These are phyloP conservation scores for Chaetomiaceae sp. DNA, from an alignment of 2,329 filamentous ascomycete genomes.

Conservation along the genomic window DNA sequence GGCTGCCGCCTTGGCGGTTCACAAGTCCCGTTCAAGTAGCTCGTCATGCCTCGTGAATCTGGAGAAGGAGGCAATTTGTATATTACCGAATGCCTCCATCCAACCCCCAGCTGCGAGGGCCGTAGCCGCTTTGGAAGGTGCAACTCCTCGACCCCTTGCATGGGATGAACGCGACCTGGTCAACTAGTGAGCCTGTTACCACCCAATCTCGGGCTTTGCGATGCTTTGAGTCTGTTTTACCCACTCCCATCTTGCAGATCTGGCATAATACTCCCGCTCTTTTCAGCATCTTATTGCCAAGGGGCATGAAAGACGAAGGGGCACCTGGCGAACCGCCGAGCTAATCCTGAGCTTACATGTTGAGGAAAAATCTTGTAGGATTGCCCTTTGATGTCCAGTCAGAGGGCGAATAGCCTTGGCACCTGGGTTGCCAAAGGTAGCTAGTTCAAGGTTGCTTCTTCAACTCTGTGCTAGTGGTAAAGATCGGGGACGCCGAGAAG, in stretches of 20 bases:
- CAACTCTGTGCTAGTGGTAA: background rate
- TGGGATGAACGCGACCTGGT: too few relatives aligned
- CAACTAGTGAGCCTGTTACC: too few relatives aligned
- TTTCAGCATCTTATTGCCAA: background rate
- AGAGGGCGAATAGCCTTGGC: background rate
- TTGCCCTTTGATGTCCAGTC: background rate
- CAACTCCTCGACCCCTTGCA: too few relatives aligned
- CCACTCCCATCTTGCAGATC: background rate
- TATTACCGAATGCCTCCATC: too few relatives aligned
- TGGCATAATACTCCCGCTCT: background rate
- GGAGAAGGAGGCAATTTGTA: too few relatives aligned
- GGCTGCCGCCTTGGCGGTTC: too few relatives aligned
- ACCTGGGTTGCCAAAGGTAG: background rate
- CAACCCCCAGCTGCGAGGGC: background rate
- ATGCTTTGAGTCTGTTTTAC: too few relatives aligned
- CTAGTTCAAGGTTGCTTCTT: background rate
- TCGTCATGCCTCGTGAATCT: conserved; percentile 2
- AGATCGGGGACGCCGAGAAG: background rate
- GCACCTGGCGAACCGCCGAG: background rate
- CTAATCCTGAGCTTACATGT: background rate
- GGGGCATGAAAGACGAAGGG: background rate
- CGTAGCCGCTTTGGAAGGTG: background rate
- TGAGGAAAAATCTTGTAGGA: background rate
- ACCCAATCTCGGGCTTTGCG: too few relatives aligned
- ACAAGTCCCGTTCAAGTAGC: too few relatives aligned